Base-by-base conservation (phyloP, 2,329 filamentous ascomycete genomes). In the Aspergillus tanneri region DNA sequence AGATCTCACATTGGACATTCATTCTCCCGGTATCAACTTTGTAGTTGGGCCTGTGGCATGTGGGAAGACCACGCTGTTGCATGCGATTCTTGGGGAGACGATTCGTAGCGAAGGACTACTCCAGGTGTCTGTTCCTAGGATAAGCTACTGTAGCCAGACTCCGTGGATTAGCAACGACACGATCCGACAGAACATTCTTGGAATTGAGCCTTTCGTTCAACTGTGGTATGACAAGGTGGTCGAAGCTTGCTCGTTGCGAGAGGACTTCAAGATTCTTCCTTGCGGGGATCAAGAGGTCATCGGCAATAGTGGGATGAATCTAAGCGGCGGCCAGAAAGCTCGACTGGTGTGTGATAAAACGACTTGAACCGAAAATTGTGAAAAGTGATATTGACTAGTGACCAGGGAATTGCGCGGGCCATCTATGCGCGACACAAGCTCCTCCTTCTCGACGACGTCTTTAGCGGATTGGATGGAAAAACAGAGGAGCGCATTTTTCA, bases 401-500 rank as follows among this genome's bases (percentile, higher is more conserved):
- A n/a, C n/a, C n/a, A 28, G 25, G 25, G 25, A n/a, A 8, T 28
- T 8, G 25, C 25, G 12, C 25, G 25, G 25, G 25, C 25, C 7
- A 28, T 28, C 7, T 28, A 28, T 28, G 25, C 25, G 12, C 25
- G 25, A 28, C 8, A 28, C 8, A 28, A 28, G 8, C 25, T 28
- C n/a, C 25, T 28, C n/a, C 25, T 42, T 12, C 16, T 42, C 2
- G 39, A 42, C 18, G 39, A 42, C 10, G 39, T 42, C 23, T 42
- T 42, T 16, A 42, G 39, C 7, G 39, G 39, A 7, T 18, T 42
- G 24, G 39, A 42, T 14, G 22, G 23, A 14, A 37, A 35, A 5
- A 45, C 42, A 2, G 65, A 67, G 41, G 58, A 68, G 7, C 58
- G 62, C 24, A 58, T 70, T 4, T 72, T 65, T 21, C 47, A 52